Conservation (phyloP, 306 rosid species). For the Corylus americana region DNA sequence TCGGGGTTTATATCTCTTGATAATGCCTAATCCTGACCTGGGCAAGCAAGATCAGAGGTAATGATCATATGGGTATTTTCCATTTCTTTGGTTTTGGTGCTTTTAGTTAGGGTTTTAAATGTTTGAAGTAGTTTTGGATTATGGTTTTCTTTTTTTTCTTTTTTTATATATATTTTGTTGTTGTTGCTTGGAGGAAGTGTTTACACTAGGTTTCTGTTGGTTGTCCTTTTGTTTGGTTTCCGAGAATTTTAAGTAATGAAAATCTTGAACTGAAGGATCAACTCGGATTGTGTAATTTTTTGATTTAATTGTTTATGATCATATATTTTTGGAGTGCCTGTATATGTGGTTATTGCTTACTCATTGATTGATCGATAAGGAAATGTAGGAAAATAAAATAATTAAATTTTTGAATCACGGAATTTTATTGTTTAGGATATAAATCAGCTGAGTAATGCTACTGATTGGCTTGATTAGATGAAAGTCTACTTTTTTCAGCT, state of each 20-base stretch:
- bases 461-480: constrained; percentile 18
- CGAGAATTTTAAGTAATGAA: neutral
- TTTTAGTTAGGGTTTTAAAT: constrained; percentile 4
- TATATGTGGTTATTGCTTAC: constrained; percentile 12
- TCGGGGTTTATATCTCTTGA: constrained; percentile 15
- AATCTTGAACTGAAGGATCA: neutral
- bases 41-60: constrained; percentile 73
- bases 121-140: neutral
- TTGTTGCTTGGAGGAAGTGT: neutral
- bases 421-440: constrained; percentile 6
- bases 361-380: neutral
- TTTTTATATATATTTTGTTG: neutral
- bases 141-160: neutral
- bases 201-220: neutral
- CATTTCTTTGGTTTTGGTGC: neutral
- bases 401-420: neutral
- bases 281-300: neutral
- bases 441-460: constrained; percentile 8
- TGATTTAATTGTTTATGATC: constrained; percentile 17
- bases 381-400: neutral
- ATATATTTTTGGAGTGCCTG: constrained; percentile 12
- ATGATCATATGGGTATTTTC: constrained; percentile 35
- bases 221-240: neutral
- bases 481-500: neutral
- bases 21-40: constrained; percentile 52